Evolutionary conservation across 805 yeast species (phyloP), one percentile per base, ranked within the genome.

Genomic region (Kuraishia hungarica): DNA sequence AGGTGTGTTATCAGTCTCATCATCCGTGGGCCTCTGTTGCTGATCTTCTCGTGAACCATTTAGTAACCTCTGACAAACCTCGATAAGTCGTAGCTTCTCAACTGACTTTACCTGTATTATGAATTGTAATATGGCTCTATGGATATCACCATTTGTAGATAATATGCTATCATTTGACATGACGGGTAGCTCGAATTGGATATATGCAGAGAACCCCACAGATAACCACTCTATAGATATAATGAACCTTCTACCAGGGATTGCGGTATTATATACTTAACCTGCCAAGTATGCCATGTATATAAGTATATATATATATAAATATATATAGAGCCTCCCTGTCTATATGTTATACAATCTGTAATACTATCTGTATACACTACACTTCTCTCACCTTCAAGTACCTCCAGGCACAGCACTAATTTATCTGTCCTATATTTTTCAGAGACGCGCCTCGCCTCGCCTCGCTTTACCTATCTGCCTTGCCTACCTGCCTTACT

Each of bases 41-140:
- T 35, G 8, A 10, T 35, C 43, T 13, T 35, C 43, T 35, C 4
- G 17, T 35, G 43, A 15, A 10, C 17, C 43, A 2, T 7, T 35
- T 7, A 35, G 43, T 13, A 35, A 35, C n/a, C 43, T 35, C n/a
- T 35, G 43, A 15, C 43, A 35, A 35, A 35, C 43, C 11, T 35
- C 43, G 17, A 35, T 35, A 10, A 35, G 43, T 35, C 43, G 43
- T 17, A 35, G 10, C 35, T 49, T 28, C 51, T 20, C 24, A 7
- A 49, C 35, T 3, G 35, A 26, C 39, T 48, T 47, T 11, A 35
- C 53, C 54, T 53, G 48, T 46, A 55, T 55, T 10, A 55, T 19
- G n/a, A 21, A 21, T 24, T 55, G 58, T 23, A 55, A 28, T 7
- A 55, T 23, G 7, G 54, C 58, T 7, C 55, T 20, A 29, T 55